Evolutionary conservation across 441 rosid species (phyloP).

Genomic region (Adansonia grandidieri): DNA sequence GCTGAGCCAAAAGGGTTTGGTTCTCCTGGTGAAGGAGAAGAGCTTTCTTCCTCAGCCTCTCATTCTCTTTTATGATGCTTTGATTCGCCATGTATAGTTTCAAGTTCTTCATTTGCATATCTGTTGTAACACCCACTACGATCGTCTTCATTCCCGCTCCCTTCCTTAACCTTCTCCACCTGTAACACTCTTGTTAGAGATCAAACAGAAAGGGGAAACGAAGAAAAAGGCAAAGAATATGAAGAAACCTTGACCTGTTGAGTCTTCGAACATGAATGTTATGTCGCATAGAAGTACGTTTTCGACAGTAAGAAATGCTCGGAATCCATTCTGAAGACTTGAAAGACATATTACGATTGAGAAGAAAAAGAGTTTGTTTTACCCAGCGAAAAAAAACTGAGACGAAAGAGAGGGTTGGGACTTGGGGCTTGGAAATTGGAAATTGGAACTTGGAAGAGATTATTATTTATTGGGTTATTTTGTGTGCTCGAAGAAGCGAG

Average conservation of each 20-base stretch:
- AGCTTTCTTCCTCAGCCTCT: slow-evolving; percentile 74
- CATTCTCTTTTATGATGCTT: slow-evolving; percentile 67
- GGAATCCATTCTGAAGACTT: slow-evolving; percentile 36
- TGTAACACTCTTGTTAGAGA: slow-evolving; percentile 17
- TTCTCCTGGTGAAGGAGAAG: slow-evolving; percentile 73
- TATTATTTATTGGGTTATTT: background rate
- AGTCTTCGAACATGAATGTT: slow-evolving; percentile 43
- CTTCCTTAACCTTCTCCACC: slow-evolving; percentile 45
- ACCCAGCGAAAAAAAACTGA: background rate
- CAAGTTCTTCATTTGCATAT: slow-evolving; percentile 62
- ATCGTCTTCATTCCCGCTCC: slow-evolving; percentile 28
- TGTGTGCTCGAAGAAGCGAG: background rate
- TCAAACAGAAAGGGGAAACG: background rate
- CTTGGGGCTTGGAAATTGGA: too few species aligned
- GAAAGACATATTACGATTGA: slow-evolving; percentile 37
- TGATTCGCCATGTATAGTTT: slow-evolving; percentile 71
- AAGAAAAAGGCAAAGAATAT: background rate
- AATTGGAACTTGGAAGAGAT: background rate
- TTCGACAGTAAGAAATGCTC: slow-evolving; percentile 20
- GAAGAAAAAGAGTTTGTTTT: background rate
- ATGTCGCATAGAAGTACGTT: slow-evolving; percentile 35
- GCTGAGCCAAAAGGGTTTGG: slow-evolving; percentile 52
- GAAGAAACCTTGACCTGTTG: slow-evolving; percentile 39
- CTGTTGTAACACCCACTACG: slow-evolving; percentile 26
- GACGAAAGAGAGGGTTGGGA: background rate